Evolutionary conservation across 352 stramenopile species (phyloP), one percentile per base, ranked within the genome.

Genomic region (Globisporangium alternatum): DNA sequence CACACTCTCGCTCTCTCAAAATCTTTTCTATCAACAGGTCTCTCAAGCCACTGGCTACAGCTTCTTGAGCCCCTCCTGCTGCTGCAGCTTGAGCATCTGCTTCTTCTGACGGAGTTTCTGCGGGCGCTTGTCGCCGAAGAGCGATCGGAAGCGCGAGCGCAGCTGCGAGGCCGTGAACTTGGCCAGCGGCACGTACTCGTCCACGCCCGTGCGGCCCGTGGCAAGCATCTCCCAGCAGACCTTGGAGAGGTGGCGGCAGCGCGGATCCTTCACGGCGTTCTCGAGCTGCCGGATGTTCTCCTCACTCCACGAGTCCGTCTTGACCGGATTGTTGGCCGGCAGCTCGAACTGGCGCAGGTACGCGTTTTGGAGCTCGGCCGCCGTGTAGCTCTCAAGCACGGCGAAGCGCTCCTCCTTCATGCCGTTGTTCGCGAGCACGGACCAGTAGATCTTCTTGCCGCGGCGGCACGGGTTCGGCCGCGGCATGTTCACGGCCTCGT

Each of bases 221-320:
- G 83, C 80, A 58, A 92, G 70, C 71, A 89, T 88, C 64, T 92
- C 83, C 83, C 83, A 92, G 69, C 82, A 89, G 43, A 88, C 82
- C 60, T 92, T 92, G 52, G 77, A 86, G 62, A 88, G 59, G 64
- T 89, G 80, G 33, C 83, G 79, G 62, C 83, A 91, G 44, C 83
- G 80, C 54, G 83, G 78, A 56, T 91, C 83, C 60, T 89, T 85
- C 6, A 88, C 81, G 17, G 81, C 83, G 33, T 86, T 75, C 62
- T 87, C 78, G 31, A 91, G 69, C 64, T 89, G 77, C 48, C 72
- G 76, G 62, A 89, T 88, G 60, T 89, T 88, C 21, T 89, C 80
- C 41, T 86, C 69, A 56, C 77, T 87, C 83, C 83, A 91, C 51
- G 78, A 75, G 53, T 85, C 80, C 57, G 80, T 81, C 67, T 88